phyloP scores from a whole-genome alignment of 2,329 filamentous ascomycete species.

The Penicillium sclerotiorum region DNA sequence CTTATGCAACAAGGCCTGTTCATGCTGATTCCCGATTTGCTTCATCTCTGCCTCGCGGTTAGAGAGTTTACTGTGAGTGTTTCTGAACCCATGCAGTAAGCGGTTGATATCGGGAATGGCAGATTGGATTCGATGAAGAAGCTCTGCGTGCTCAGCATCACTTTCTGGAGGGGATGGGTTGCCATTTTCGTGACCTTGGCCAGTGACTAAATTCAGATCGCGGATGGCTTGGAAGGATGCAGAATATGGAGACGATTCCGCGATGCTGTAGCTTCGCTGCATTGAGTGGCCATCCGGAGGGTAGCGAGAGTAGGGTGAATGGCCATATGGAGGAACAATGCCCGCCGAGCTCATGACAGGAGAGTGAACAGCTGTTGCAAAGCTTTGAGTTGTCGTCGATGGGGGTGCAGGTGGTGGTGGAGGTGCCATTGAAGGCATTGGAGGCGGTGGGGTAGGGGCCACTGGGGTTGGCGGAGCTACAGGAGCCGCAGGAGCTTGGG shows the following conservation, averaged over 20 bases:
- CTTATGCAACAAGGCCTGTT: slow-evolving; percentile 55
- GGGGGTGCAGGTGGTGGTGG: slow-evolving; percentile 24
- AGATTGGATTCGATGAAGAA: slow-evolving; percentile 48
- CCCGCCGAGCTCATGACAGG: slow-evolving; percentile 39
- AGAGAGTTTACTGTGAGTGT: slow-evolving; percentile 53
- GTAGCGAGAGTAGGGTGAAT: slow-evolving; percentile 28
- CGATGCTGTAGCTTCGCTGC: slow-evolving; percentile 33
- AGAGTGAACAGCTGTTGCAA: slow-evolving; percentile 37
- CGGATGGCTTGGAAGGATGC: slow-evolving; percentile 36
- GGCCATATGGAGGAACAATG: slow-evolving; percentile 35
- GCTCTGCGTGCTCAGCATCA: slow-evolving; percentile 40
- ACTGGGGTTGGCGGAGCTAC: slow-evolving; percentile 26
- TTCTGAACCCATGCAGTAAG: slow-evolving; percentile 51
- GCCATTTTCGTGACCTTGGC: slow-evolving; percentile 32
- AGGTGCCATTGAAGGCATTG: slow-evolving; percentile 10
- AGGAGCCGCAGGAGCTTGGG: slow-evolving; percentile 22
- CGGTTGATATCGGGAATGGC: slow-evolving; percentile 52
- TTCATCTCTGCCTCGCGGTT: slow-evolving; percentile 54
- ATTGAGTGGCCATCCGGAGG: slow-evolving; percentile 31
- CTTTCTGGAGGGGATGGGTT: slow-evolving; percentile 32
- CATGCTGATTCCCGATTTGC: slow-evolving; percentile 52
- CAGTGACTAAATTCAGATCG: slow-evolving; percentile 29
- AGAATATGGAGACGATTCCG: slow-evolving; percentile 27
- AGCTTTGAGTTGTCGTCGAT: slow-evolving; percentile 30
- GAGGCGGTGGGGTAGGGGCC: slow-evolving; percentile 14